Base-by-base conservation (phyloP, 805 yeast species). In the Hagleromyces aurorensis region DNA sequence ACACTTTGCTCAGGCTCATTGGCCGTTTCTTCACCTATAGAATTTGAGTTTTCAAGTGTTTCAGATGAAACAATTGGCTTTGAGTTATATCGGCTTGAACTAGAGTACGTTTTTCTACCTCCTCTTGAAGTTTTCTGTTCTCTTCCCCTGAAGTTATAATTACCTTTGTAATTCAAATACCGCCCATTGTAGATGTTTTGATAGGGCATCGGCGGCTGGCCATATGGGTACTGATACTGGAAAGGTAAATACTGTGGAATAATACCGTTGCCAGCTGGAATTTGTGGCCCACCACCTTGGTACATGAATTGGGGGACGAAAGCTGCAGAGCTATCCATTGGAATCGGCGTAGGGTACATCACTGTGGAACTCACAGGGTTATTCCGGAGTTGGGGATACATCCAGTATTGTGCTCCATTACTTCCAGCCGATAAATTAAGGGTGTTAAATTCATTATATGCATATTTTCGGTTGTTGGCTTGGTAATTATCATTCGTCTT, bases 301-400 rank as follows among this genome's bases (percentile, higher is more conserved):
- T 34, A 39, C 34, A 39, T 34, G 18, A 25, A 21, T 6, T 27
- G 38, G 9, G 31, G 34, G 11, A 34, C 13, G 12, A 28, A 37
- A 7, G 36, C 35, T 17, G 23, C 29, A 11, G 26, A 15, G 10
- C 31, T 25, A 26, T 34, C 33, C 23, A 36, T 23, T n/a, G 48
- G 45, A 13, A 27, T 26, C 6, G 36, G 32, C 12, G 36, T 13
- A 6, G 44, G 32, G 15, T 32, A 25, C 29, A 35, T 22, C 19
- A 30, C 20, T 18, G 41, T 29, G 21, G 24, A 31, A 15, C 22
- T 29, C 13, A 31, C 24, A 2, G 29, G 26, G 10, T 26, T 23
- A 7, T 23, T 23, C 11, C 36, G 20, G 11, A 29, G 25, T 7
- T 38, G 25, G 13, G 36, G 37, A 27, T 36, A 44, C 32, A 36